Conservation (phyloP, 2,329 filamentous ascomycete species). For the Cladosporium cucumerinum region DNA sequence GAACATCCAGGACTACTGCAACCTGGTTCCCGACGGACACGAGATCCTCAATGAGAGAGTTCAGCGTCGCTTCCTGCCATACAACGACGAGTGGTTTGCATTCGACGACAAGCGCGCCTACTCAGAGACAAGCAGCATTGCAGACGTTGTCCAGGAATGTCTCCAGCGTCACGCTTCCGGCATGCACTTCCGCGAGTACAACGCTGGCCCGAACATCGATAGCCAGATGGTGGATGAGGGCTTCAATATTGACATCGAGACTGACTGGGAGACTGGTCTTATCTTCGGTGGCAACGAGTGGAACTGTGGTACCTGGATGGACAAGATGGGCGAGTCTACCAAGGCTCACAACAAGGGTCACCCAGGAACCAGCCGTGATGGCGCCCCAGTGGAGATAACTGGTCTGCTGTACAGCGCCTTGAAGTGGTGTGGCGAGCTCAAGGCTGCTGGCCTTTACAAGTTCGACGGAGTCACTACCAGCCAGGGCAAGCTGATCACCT, state of each 20-base stretch:
- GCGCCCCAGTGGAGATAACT: conserved; percentile 90
- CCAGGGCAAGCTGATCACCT: conserved; percentile 57
- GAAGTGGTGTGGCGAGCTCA: conserved; percentile 69
- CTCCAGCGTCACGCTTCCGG: conserved; percentile 87
- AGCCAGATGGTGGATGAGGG: conserved; percentile 89
- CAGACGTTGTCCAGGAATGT: conserved; percentile 89
- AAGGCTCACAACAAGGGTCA: conserved; percentile 88
- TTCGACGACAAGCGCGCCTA: conserved; percentile 80
- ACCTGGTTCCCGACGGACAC: conserved; percentile 73
- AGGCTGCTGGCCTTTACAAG: conserved; percentile 66
- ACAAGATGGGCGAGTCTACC: conserved; percentile 99
- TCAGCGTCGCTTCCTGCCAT: conserved; percentile 82
- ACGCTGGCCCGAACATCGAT: conserved; percentile 84
- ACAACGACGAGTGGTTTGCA: conserved; percentile 92
- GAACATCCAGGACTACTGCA: conserved; percentile 88
- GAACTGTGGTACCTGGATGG: conserved; percentile 99
- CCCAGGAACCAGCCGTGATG: conserved; percentile 94
- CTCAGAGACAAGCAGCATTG: conserved; percentile 75
- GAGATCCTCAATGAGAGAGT: conserved; percentile 72
- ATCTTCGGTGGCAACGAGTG: conserved; percentile 90
- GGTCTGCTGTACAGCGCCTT: conserved; percentile 89
- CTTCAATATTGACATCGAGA: conserved; percentile 85
- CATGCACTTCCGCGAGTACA: conserved; percentile 89
- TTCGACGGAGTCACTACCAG: conserved; percentile 64
- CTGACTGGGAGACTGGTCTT: conserved; percentile 87